Evolutionary conservation across 192 early-diverging fungal species (phyloP), one percentile per base, ranked within the genome.

Genomic region (Ambispora gerdemannii): DNA sequence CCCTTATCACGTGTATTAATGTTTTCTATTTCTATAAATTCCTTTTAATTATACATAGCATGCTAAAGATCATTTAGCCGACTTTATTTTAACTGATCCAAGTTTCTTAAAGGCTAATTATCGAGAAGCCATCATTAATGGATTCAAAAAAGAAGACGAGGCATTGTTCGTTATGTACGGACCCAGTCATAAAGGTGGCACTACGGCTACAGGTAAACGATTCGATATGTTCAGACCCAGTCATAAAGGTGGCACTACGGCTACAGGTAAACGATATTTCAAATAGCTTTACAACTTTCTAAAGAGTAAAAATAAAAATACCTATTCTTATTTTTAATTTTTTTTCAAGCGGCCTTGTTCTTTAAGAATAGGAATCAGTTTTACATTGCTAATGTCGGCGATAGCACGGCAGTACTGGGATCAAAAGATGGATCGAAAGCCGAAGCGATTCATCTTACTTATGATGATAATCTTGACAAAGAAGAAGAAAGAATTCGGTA

Each of bases 371-470:
- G 10, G 31, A 33, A 28, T 17, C 19, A 30, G 27, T 60, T 3
- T 33, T 60, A 60, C 33, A 30, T 60, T 30, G 58, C 58, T 33
- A 60, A 60, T 35, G 58, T 60, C 31, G 58, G 58, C 3, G 58
- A 60, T 33, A 60, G 58, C 15, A 60, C 25, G 7, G 58, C 58
- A 17, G 58, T 60, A 3, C 58, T 60, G 11, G 58, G 58, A 3
- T 32, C 19, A n/a, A 32, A 30, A 30, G 2, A 22, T 60, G 58
- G 15, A 32, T 0, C 0, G n/a, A 17, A 28, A 17, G 4, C 32
- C 20, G 30, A 60, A 33, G 58, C 58, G 4, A 60, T 32, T 33
- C 58, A 19, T 32, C 30, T 33, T 17, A 60, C 19, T 60, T 11
- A 15, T 30, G 58, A 60, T 32, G 58, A 60, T 33, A 60, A 60